Conservation (phyloP, 2,329 filamentous ascomycete genomes). For the Sporothrix inflata region DNA sequence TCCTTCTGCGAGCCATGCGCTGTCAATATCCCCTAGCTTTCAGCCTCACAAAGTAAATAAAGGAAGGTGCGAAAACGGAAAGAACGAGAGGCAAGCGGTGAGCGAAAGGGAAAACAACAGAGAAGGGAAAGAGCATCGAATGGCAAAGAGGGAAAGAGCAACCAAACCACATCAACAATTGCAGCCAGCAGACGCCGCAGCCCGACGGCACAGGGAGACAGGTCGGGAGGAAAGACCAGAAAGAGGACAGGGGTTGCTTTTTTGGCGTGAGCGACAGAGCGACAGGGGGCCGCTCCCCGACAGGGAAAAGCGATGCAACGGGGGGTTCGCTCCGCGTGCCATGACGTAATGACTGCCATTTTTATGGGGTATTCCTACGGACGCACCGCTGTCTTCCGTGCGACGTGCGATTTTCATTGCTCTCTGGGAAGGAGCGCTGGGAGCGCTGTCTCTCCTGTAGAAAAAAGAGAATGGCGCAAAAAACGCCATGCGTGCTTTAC, state of each 20-base stretch:
- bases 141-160: background rate
- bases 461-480: background rate
- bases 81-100: background rate
- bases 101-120: background rate
- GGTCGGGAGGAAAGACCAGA: background rate
- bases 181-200: background rate
- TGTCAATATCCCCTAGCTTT: too few species aligned
- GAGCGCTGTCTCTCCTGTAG: too few species aligned
- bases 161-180: background rate
- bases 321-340: background rate
- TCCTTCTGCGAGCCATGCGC: too few species aligned
- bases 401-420: background rate
- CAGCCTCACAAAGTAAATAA: background rate
- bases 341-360: constrained; percentile 21
- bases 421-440: too few species aligned
- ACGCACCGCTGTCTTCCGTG: background rate
- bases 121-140: background rate
- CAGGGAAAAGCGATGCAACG: constrained; percentile 1
- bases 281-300: background rate
- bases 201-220: background rate
- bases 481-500: background rate
- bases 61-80: background rate
- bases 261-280: too few species aligned
- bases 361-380: background rate
- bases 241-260: background rate